phyloP scores from a whole-genome alignment of 1,284 basidiomycete genomes.

The Afroboletus lepidellus region DNA sequence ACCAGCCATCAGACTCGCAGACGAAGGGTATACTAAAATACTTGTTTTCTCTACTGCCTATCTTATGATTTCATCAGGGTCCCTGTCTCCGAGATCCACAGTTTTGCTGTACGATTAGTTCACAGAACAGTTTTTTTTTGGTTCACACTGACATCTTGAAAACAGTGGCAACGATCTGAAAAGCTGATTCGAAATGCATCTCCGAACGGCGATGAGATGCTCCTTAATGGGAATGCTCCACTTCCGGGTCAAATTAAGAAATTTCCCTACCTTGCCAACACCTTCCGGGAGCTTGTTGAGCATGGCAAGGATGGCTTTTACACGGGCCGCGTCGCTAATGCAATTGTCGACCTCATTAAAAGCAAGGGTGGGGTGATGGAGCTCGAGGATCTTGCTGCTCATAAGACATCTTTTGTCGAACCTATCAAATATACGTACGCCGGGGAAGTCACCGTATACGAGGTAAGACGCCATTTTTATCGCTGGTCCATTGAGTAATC shows the following conservation, averaged over 20 bases:
- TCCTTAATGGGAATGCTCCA: constrained; percentile 79
- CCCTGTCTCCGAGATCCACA: constrained; percentile 79
- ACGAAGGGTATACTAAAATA: constrained; percentile 66
- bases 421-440: constrained; percentile 91
- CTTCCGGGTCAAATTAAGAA: constrained; percentile 75
- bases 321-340: constrained; percentile 84
- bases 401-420: constrained; percentile 77
- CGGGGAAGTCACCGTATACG: constrained; percentile 79
- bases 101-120: constrained; percentile 47
- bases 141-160: constrained; percentile 8
- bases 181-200: constrained; percentile 78
- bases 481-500: not conserved
- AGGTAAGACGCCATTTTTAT: constrained; percentile 49
- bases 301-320: constrained; percentile 92
- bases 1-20: constrained; percentile 83
- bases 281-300: constrained; percentile 77
- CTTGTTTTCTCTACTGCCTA: constrained; percentile 1
- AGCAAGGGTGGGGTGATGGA: constrained; percentile 89
- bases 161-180: constrained; percentile 76
- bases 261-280: constrained; percentile 78
- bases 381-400: constrained; percentile 81
- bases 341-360: constrained; percentile 83
- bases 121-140: not conserved
- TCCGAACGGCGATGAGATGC: constrained; percentile 81
- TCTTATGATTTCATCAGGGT: constrained; percentile 43